phyloP scores from a whole-genome alignment of 2,329 filamentous ascomycete species.

The Fusarium globosum region DNA sequence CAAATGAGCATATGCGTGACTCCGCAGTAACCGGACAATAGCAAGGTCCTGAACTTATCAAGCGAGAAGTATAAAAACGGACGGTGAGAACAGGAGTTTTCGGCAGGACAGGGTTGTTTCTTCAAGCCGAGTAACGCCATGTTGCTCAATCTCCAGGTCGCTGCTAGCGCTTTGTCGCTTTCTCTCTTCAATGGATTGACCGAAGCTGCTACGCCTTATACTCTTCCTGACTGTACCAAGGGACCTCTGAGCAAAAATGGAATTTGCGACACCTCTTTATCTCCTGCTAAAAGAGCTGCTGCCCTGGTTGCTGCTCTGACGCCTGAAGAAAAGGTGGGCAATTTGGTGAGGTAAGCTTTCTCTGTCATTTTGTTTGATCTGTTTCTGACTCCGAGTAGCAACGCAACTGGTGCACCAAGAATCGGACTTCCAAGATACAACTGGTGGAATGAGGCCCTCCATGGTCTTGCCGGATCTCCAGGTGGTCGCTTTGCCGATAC shows the following conservation, averaged over 20 bases:
- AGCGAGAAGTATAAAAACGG: not conserved
- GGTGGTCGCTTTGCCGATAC: not conserved
- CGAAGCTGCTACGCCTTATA: not conserved
- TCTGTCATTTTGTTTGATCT: too few relatives aligned
- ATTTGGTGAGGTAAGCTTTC: not conserved
- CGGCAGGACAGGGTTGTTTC: not conserved
- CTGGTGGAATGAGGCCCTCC: slow-evolving; percentile 20
- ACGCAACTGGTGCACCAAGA: slow-evolving; percentile 2
- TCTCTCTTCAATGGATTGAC: not conserved
- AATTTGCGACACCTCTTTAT: not conserved
- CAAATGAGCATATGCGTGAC: not conserved
- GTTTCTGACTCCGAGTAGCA: not conserved
- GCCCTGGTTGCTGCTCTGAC: not conserved
- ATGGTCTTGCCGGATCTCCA: not conserved
- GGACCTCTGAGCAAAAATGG: slow-evolving; percentile 1
- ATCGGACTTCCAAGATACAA: slow-evolving; percentile 8
- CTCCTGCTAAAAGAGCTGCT: not conserved
- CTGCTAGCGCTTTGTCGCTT: not conserved
- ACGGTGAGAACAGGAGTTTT: too few relatives aligned
- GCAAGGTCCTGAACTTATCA: fast-evolving
- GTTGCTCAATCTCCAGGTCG: not conserved
- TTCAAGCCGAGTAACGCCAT: fast-evolving
- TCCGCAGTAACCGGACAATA: not conserved
- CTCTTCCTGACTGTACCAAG: not conserved
- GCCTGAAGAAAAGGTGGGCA: not conserved